Conservation (phyloP, 129 eudicot genomes). For the Saussurea involucrata region DNA sequence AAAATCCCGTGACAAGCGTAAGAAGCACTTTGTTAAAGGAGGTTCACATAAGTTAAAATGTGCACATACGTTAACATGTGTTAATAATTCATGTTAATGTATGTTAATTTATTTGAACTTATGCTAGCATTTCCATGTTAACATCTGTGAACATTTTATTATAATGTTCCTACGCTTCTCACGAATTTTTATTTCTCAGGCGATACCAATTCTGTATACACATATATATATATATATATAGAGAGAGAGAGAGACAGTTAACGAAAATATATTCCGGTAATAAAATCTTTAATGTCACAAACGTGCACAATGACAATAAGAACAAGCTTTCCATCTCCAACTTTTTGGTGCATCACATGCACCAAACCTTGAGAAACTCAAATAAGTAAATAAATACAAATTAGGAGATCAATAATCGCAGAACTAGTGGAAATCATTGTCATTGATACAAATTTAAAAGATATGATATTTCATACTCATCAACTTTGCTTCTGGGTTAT, state of each 20-base stretch:
- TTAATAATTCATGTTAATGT: too few species aligned
- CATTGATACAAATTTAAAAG: neutral
- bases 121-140: neutral
- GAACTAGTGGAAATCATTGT: conserved; percentile 1
- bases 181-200: neutral
- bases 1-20: neutral
- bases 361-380: neutral
- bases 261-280: neutral
- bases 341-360: neutral
- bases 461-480: neutral
- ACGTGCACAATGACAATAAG: conserved; percentile 16
- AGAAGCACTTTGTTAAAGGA: neutral
- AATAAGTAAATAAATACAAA: neutral
- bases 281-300: neutral
- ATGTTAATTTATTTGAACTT: too few species aligned
- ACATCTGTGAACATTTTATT: neutral
- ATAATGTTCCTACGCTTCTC: neutral
- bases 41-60: neutral
- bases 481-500: conserved; percentile 2
- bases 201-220: neutral
- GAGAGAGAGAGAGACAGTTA: neutral
- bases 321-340: conserved; percentile 3
- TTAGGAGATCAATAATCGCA: conserved; percentile 1
- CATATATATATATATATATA: neutral
- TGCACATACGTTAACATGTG: neutral